These are phyloP conservation scores for Gyromitra esculenta DNA, from an alignment of 2,329 filamentous ascomycete species.

Conservation along the genomic window DNA sequence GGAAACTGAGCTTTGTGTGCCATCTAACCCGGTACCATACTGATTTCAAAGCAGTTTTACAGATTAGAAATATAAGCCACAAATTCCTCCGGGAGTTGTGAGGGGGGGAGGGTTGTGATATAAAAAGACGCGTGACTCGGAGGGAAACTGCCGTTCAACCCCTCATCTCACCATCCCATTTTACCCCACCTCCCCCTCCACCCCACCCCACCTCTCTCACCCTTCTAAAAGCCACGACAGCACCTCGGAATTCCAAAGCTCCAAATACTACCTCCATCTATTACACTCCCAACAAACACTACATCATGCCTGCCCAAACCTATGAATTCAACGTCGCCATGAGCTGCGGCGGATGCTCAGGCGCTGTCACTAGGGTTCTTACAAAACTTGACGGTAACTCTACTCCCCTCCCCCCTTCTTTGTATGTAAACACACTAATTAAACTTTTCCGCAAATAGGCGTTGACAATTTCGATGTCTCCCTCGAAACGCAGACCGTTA, in stretches of 20 bases:
- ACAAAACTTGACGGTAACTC: constrained; percentile 87
- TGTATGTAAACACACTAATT: constrained; percentile 3
- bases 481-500: constrained; percentile 84
- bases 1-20: background rate
- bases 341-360: constrained; percentile 95
- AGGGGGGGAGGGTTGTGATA: background rate
- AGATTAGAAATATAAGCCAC: background rate
- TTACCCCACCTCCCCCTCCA: background rate
- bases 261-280: constrained; percentile 9
- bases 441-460: constrained; percentile 65
- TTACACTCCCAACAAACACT: constrained; percentile 57
- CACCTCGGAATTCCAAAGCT: background rate
- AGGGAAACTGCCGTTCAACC: constrained; percentile 39
- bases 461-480: constrained; percentile 87
- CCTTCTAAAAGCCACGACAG: background rate
- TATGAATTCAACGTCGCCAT: constrained; percentile 97
- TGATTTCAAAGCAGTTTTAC: constrained; percentile 1
- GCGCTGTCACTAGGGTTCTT: constrained; percentile 88
- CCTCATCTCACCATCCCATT: constrained; percentile 30
- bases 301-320: constrained; percentile 77
- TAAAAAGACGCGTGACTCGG: constrained; percentile 37
- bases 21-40: background rate
- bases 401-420: background rate
- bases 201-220: background rate
- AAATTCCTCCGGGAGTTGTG: too few species aligned